Conservation (phyloP, 805 yeast genomes). For the Lipomyces sp. region DNA sequence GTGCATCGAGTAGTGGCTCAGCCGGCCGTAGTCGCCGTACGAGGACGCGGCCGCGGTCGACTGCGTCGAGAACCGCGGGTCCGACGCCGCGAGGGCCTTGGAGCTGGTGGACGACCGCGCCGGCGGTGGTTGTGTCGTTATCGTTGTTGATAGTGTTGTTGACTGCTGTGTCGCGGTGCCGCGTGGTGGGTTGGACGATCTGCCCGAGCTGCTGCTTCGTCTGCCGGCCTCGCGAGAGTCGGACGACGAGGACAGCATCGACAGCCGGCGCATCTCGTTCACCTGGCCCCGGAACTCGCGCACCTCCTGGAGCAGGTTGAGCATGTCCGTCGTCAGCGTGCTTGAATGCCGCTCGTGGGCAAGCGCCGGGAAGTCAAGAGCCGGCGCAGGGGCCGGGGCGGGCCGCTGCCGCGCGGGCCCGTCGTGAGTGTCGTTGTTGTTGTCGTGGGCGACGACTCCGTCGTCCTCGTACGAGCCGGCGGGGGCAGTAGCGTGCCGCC, state of each 20-base stretch:
- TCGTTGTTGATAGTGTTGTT: too few species aligned
- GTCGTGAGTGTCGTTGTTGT: too few species aligned
- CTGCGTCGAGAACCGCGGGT: too few species aligned
- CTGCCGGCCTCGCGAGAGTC: too few species aligned
- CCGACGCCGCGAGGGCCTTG: too few species aligned
- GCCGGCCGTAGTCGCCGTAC: background rate
- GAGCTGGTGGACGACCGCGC: background rate
- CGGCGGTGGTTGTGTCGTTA: background rate
- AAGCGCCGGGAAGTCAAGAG: background rate
- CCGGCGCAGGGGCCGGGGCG: background rate
- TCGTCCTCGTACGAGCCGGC: too few species aligned
- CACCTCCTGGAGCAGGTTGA: conserved; percentile 19
- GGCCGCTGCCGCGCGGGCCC: too few species aligned
- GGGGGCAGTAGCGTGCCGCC: background rate
- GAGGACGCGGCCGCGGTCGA: too few species aligned
- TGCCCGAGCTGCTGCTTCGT: too few species aligned
- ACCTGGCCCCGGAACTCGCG: conserved; percentile 24
- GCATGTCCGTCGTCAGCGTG: conserved; percentile 22
- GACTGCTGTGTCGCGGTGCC: background rate
- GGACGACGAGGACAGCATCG: background rate
- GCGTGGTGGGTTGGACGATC: background rate
- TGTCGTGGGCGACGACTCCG: background rate
- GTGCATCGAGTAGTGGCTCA: conserved; percentile 12
- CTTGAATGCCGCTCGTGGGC: background rate
- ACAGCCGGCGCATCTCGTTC: conserved; percentile 6